Conservation (phyloP, 2,329 filamentous ascomycete genomes). For the Endothia cerciana region DNA sequence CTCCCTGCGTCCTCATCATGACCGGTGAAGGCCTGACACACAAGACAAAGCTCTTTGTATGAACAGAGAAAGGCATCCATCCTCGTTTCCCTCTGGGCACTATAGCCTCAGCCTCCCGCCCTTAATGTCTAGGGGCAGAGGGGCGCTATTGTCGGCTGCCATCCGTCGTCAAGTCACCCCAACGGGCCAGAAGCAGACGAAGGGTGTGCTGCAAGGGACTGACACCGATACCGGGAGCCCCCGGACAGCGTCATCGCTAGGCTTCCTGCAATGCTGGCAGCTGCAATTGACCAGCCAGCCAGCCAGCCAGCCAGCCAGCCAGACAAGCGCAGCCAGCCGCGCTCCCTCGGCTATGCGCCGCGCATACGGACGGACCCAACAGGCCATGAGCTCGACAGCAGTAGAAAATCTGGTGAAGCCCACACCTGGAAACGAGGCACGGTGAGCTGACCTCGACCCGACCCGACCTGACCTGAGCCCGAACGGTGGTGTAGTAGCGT, state of each 20-base stretch:
- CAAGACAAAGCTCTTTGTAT: neutral
- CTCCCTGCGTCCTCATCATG: no score
- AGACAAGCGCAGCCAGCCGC: slow-evolving; percentile 4
- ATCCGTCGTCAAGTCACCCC: neutral
- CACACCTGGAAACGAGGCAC: neutral
- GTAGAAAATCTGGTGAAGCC: no score
- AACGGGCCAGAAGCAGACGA: slow-evolving; percentile 4
- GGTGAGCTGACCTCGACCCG: neutral
- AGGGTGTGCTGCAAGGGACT: neutral
- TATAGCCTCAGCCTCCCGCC: neutral
- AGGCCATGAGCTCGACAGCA: no score
- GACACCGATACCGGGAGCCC: slow-evolving; percentile 4
- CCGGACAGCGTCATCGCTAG: slow-evolving; percentile 3
- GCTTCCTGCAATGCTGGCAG: neutral
- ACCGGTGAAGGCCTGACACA: no score
- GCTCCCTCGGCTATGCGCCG: slow-evolving; percentile 13
- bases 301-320: no score
- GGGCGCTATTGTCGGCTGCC: neutral
- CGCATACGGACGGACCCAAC: slow-evolving; percentile 17
- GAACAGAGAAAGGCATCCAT: neutral
- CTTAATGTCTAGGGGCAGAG: neutral
- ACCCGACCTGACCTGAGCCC: neutral
- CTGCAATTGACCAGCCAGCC: neutral
- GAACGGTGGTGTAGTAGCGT: neutral
- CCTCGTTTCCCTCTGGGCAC: neutral